Evolutionary conservation across 148 eudicot species (phyloP).

Genomic region (Camellia lanceoleosa): DNA sequence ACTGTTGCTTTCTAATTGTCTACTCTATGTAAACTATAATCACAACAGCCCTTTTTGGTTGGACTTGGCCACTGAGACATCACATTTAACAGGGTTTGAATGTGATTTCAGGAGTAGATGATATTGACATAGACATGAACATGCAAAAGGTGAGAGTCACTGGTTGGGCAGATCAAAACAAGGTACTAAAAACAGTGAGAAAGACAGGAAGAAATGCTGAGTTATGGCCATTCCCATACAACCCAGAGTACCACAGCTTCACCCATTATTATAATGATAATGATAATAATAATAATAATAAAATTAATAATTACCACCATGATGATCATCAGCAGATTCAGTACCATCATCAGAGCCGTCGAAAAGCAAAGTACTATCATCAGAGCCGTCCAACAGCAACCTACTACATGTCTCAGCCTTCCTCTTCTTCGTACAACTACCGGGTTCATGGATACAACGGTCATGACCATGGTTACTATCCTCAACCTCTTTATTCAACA

Average conservation of each 20-base stretch:
- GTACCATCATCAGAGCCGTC: too few relatives aligned
- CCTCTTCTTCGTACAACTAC: constrained; percentile 44
- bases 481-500: constrained; percentile 14
- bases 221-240: constrained; percentile 60
- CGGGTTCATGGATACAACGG: constrained; percentile 35
- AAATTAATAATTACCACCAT: too few relatives aligned
- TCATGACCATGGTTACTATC: constrained; percentile 31
- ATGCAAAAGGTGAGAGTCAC: constrained; percentile 68
- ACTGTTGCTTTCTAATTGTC: too few relatives aligned
- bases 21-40: too few relatives aligned
- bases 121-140: constrained; percentile 50
- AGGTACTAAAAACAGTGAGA: constrained; percentile 47
- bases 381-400: background rate
- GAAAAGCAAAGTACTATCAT: too few relatives aligned
- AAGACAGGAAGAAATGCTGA: constrained; percentile 57
- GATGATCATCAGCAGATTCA: too few relatives aligned
- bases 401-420: constrained; percentile 22
- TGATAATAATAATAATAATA: too few relatives aligned
- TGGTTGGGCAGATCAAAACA: constrained; percentile 47
- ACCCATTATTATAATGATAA: constrained; percentile 16
- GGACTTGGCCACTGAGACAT: background rate
- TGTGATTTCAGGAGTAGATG: constrained; percentile 45
- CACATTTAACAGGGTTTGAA: background rate
- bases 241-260: constrained; percentile 38
- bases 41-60: too few relatives aligned